Percentiles rank a stretch among this genome's conserved stretches.
These are phyloP conservation scores for Ramaria rubella DNA, from an alignment of 768 basidiomycete genomes.

Conservation along the genomic window DNA sequence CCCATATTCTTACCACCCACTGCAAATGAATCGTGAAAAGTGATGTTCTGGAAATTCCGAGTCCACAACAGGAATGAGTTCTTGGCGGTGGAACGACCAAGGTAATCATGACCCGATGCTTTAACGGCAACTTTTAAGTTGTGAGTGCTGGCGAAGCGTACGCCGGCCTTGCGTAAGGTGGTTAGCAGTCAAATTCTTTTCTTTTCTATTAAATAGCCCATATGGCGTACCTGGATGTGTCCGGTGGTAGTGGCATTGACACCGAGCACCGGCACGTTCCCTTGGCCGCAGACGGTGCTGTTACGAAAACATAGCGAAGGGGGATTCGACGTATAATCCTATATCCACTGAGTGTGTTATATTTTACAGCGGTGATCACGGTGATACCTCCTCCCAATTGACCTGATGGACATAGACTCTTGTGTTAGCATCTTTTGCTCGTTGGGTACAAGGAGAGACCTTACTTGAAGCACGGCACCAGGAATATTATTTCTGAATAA, in stretches of 20 bases:
- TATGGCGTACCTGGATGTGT: slow-evolving; percentile 24
- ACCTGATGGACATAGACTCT: background rate
- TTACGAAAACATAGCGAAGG: slow-evolving; percentile 14
- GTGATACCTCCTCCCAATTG: slow-evolving; percentile 14
- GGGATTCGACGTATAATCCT: slow-evolving; percentile 12
- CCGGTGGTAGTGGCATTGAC: slow-evolving; percentile 24
- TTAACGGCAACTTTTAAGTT: slow-evolving; percentile 30
- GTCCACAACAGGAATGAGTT: slow-evolving; percentile 38
- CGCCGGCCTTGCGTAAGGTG: slow-evolving; percentile 20
- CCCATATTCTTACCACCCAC: slow-evolving; percentile 19
- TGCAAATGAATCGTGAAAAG: slow-evolving; percentile 21
- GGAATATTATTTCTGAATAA: slow-evolving; percentile 8
- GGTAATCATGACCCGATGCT: slow-evolving; percentile 34
- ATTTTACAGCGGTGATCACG: background rate
- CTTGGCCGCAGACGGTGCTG: slow-evolving; percentile 24
- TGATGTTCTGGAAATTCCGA: slow-evolving; percentile 30
- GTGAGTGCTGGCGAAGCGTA: slow-evolving; percentile 25
- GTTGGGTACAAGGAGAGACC: background rate
- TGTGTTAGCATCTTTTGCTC: background rate
- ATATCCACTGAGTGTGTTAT: background rate
- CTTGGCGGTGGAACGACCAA: slow-evolving; percentile 38
- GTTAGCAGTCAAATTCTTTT: background rate
- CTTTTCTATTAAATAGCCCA: background rate
- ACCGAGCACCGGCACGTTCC: slow-evolving; percentile 26
- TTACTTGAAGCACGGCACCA: slow-evolving; percentile 3